These are phyloP conservation scores for Chlorella sp. DNA, from an alignment of 139 green algal genomes.

Conservation along the genomic window DNA sequence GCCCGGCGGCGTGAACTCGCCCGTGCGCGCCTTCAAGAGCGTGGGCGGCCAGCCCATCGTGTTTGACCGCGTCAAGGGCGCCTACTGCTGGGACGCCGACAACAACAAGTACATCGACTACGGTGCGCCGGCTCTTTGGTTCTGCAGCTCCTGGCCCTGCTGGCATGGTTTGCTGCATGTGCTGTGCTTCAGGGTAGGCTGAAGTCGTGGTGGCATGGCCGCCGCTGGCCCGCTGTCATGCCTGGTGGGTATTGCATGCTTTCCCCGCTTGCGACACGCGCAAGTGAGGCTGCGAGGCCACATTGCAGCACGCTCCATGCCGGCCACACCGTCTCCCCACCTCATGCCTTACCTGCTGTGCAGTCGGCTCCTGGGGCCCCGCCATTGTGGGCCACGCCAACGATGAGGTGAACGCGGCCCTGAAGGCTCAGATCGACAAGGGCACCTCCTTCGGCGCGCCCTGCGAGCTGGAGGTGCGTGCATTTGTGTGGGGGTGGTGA, in stretches of 20 bases:
- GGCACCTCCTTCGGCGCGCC: conserved; percentile 98
- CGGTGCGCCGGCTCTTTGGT: conserved; percentile 7
- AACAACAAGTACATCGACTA: conserved; percentile 97
- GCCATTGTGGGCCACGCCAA: conserved; percentile 95
- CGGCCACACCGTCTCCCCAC: background rate
- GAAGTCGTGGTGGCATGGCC: no score
- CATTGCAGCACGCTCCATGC: background rate
- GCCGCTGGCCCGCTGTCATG: no score
- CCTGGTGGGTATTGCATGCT: no score
- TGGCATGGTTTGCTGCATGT: no score
- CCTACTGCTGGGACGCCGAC: conserved; percentile 94
- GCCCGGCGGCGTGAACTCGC: conserved; percentile 98
- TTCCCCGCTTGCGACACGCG: no score
- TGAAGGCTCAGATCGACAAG: conserved; percentile 95
- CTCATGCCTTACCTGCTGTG: background rate
- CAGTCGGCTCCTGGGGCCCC: conserved; percentile 95
- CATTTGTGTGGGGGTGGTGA: background rate
- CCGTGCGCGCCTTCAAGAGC: conserved; percentile 97
- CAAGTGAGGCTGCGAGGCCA: no score
- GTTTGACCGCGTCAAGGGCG: conserved; percentile 96
- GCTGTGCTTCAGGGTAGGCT: no score
- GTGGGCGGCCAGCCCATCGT: conserved; percentile 98
- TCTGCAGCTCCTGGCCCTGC: no score
- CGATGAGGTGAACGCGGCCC: conserved; percentile 95
- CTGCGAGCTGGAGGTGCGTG: conserved; percentile 92